A percentile compares a stretch with the other conserved stretches of the same genome.
Conservation (phyloP, 192 early-diverging fungal species). For the Powellomyces hirtus region DNA sequence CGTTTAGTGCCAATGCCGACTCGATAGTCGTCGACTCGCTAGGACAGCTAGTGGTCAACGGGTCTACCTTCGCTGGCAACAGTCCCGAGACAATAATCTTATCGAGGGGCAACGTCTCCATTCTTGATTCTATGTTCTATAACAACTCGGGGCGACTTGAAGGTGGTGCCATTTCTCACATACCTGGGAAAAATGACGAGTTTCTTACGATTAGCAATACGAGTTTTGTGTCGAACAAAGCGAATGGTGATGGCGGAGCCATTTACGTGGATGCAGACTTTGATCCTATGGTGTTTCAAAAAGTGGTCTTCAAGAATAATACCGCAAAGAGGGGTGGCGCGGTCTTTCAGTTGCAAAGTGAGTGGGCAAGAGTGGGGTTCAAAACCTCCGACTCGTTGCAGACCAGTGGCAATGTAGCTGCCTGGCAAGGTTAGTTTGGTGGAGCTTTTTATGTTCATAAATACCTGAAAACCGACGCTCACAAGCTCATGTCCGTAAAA, state of each 20-base stretch:
- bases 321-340: conserved; percentile 16
- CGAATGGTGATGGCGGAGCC: conserved; percentile 11
- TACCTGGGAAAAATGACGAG: not conserved
- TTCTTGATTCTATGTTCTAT: conserved; percentile 6
- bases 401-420: not conserved
- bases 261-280: not conserved
- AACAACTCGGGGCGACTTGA: conserved; percentile 1
- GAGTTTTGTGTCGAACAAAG: conserved; percentile 8
- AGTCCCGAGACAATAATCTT: not conserved
- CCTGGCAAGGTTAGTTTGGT: conserved; percentile 8
- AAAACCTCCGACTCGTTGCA: not conserved
- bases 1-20: not conserved
- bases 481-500: not conserved
- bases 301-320: conserved; percentile 10
- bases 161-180: conserved; percentile 10
- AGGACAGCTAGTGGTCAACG: not conserved
- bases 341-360: conserved; percentile 8
- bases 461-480: not conserved
- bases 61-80: not conserved
- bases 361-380: conserved; percentile 1
- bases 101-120: not conserved
- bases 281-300: not conserved
- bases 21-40: not conserved
- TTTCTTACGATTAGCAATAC: not conserved
- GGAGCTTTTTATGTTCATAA: not conserved